Evolutionary conservation across 2,329 filamentous ascomycete species (phyloP).

Genomic region (Sporothrix schenckii): DNA sequence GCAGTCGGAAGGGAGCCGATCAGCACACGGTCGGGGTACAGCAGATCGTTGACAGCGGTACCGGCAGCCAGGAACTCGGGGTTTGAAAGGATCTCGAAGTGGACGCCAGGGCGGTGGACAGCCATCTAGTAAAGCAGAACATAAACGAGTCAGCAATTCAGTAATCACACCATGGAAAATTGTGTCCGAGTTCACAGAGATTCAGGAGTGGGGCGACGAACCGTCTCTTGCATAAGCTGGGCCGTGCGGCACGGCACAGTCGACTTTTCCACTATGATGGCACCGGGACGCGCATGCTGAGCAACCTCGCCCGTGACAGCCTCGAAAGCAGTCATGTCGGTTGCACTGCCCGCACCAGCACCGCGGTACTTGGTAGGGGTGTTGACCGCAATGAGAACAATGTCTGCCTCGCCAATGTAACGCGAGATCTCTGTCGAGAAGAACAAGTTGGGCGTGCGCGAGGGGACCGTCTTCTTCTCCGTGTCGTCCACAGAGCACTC

Average conservation of each 20-base stretch:
- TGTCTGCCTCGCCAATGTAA: slow-evolving; percentile 67
- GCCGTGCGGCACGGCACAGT: slow-evolving; percentile 78
- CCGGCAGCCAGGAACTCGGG: slow-evolving; percentile 81
- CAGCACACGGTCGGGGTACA: slow-evolving; percentile 71
- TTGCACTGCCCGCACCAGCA: slow-evolving; percentile 69
- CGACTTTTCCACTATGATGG: slow-evolving; percentile 80
- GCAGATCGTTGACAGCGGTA: slow-evolving; percentile 71
- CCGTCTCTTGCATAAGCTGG: slow-evolving; percentile 68
- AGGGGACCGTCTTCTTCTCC: slow-evolving; percentile 41
- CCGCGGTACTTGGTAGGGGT: slow-evolving; percentile 76
- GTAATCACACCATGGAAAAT: neutral
- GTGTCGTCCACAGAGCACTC: slow-evolving; percentile 48
- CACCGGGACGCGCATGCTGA: slow-evolving; percentile 63
- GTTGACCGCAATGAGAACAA: slow-evolving; percentile 77
- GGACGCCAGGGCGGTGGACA: slow-evolving; percentile 62
- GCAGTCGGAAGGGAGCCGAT: slow-evolving; percentile 69
- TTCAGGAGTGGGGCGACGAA: slow-evolving; percentile 45
- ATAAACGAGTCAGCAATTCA: slow-evolving; percentile 11
- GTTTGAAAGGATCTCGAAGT: slow-evolving; percentile 78
- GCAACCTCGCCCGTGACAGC: slow-evolving; percentile 70
- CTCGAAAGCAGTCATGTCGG: slow-evolving; percentile 73
- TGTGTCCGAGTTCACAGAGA: neutral
- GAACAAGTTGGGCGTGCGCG: slow-evolving; percentile 66
- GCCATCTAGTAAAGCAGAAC: slow-evolving; percentile 48
- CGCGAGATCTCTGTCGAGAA: slow-evolving; percentile 70